Conservation (phyloP, 2,329 filamentous ascomycete species). For the Penicillium sp. region DNA sequence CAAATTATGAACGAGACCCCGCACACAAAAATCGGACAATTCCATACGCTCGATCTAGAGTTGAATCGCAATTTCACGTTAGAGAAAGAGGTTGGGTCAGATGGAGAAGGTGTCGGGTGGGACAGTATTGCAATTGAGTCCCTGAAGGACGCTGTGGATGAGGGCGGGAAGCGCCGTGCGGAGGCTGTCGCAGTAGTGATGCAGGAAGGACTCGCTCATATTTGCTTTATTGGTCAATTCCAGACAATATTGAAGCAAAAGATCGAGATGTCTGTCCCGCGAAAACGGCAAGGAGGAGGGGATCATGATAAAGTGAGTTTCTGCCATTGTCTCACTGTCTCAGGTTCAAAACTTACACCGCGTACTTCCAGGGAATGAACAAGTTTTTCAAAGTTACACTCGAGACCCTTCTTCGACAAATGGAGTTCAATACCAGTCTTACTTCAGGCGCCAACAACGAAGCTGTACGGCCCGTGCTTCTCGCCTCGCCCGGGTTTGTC, state of each 20-base stretch:
- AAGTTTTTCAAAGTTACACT: slow-evolving; percentile 78
- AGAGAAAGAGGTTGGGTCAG: slow-evolving; percentile 66
- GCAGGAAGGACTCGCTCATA: slow-evolving; percentile 65
- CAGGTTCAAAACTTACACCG: background rate
- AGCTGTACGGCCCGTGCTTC: slow-evolving; percentile 61
- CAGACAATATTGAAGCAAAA: slow-evolving; percentile 51
- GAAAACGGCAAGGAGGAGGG: slow-evolving; percentile 47
- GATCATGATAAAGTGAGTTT: slow-evolving; percentile 49
- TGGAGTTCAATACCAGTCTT: slow-evolving; percentile 63
- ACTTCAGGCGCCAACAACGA: slow-evolving; percentile 39
- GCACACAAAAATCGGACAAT: slow-evolving; percentile 64
- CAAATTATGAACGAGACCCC: slow-evolving; percentile 65
- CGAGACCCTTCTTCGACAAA: slow-evolving; percentile 69
- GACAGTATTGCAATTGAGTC: slow-evolving; percentile 81
- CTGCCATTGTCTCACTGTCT: background rate
- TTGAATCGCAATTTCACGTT: slow-evolving; percentile 83
- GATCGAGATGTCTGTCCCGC: slow-evolving; percentile 48
- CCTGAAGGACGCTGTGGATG: slow-evolving; percentile 73
- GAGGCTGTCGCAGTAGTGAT: slow-evolving; percentile 89
- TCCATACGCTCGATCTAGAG: slow-evolving; percentile 78
- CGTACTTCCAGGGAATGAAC: slow-evolving; percentile 56
- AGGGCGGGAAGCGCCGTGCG: slow-evolving; percentile 66
- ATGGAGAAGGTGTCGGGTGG: slow-evolving; percentile 62
- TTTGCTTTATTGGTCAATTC: slow-evolving; percentile 52
- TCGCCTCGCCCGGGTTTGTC: slow-evolving; percentile 87